Evolutionary conservation across 2,329 filamentous ascomycete species (phyloP).

Genomic region (Rosellinia necatrix): DNA sequence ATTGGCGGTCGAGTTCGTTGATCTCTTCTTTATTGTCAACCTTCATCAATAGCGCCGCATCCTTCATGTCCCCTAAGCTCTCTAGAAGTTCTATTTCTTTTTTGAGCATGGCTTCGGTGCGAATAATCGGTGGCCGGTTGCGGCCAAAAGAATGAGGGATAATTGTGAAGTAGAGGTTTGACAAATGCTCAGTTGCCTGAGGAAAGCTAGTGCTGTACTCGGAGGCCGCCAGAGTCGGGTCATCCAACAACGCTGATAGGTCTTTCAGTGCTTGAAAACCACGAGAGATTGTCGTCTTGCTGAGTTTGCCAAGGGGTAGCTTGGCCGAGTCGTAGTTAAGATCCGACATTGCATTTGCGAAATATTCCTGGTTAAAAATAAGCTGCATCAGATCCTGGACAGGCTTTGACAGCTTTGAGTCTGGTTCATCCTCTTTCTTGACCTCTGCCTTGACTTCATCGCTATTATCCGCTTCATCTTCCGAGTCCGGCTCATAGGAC

Average conservation of each 20-base stretch:
- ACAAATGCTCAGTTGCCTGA: slow-evolving; percentile 63
- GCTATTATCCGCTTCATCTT: slow-evolving; percentile 40
- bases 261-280: slow-evolving; percentile 81
- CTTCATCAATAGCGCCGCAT: slow-evolving; percentile 78
- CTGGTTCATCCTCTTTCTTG: slow-evolving; percentile 32
- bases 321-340: slow-evolving; percentile 77
- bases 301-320: slow-evolving; percentile 81
- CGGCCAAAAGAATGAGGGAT: slow-evolving; percentile 81
- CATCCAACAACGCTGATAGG: slow-evolving; percentile 68
- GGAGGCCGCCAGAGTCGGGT: slow-evolving; percentile 51
- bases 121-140: slow-evolving; percentile 71
- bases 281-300: slow-evolving; percentile 73
- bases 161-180: slow-evolving; percentile 78
- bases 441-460: slow-evolving; percentile 27
- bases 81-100: slow-evolving; percentile 80
- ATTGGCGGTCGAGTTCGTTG: slow-evolving; percentile 74
- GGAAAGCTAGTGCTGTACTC: slow-evolving; percentile 47
- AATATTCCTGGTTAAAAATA: slow-evolving; percentile 81
- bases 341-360: slow-evolving; percentile 66
- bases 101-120: slow-evolving; percentile 62
- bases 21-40: slow-evolving; percentile 57
- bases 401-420: slow-evolving; percentile 41
- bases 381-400: slow-evolving; percentile 75
- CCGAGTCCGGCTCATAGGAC: slow-evolving; percentile 71
- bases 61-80: slow-evolving; percentile 83